These are phyloP conservation scores for Fomitiporia mediterranea DNA, from an alignment of 1,284 basidiomycete species.

Conservation along the genomic window DNA sequence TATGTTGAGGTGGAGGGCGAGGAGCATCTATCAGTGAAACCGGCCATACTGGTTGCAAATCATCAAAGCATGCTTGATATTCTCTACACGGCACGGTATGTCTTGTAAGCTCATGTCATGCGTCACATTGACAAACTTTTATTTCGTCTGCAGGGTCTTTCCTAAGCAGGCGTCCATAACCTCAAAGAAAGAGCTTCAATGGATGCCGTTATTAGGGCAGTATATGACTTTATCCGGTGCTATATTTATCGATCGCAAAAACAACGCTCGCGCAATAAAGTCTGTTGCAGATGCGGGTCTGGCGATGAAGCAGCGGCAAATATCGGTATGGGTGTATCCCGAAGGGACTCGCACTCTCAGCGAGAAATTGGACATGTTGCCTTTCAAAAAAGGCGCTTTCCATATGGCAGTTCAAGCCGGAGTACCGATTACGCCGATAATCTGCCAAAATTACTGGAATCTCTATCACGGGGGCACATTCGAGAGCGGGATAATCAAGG, in stretches of 20 bases:
- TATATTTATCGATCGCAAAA: slow-evolving; percentile 90
- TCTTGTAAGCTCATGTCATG: slow-evolving; percentile 13
- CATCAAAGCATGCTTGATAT: slow-evolving; percentile 95
- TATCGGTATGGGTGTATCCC: slow-evolving; percentile 89
- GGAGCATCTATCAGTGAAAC: slow-evolving; percentile 66
- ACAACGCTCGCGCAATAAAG: slow-evolving; percentile 69
- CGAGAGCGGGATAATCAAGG: slow-evolving; percentile 70
- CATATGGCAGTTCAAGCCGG: slow-evolving; percentile 90
- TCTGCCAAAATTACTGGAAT: slow-evolving; percentile 92
- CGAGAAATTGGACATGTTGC: slow-evolving; percentile 65
- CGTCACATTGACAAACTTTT: not conserved
- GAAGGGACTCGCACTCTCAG: slow-evolving; percentile 84
- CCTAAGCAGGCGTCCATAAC: slow-evolving; percentile 84
- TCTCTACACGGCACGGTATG: slow-evolving; percentile 76
- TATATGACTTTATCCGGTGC: slow-evolving; percentile 92
- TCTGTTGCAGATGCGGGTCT: slow-evolving; percentile 79
- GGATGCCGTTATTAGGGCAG: slow-evolving; percentile 82
- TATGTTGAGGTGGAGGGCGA: slow-evolving; percentile 80
- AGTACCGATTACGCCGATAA: slow-evolving; percentile 86
- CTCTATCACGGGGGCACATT: slow-evolving; percentile 80
- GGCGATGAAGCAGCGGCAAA: slow-evolving; percentile 70
- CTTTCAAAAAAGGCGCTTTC: slow-evolving; percentile 99
- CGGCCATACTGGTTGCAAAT: slow-evolving; percentile 82
- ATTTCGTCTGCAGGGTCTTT: slow-evolving; percentile 59
- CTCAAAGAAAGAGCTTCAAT: slow-evolving; percentile 91